Percentiles rank a stretch among this genome's conserved stretches.
phyloP scores from a whole-genome alignment of 345 rosid species.

The Brassica nigra region DNA sequence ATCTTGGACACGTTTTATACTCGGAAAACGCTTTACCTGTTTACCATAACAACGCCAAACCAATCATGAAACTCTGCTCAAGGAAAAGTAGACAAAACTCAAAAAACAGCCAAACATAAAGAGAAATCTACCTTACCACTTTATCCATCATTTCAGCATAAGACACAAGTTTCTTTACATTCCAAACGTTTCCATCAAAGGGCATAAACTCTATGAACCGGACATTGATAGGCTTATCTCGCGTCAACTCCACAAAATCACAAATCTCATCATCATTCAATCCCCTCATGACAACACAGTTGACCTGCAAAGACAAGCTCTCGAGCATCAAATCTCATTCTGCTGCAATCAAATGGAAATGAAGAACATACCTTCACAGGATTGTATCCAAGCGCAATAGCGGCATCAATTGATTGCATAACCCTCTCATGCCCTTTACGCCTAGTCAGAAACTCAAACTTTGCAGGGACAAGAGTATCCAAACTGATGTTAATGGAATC shows the following conservation, averaged over 20 bases:
- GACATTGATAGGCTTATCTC: slow-evolving; percentile 75
- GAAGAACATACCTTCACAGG: slow-evolving; percentile 73
- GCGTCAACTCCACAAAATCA: slow-evolving; percentile 88
- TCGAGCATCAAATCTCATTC: neutral
- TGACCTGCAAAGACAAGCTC: slow-evolving; percentile 55
- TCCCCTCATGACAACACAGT: slow-evolving; percentile 95
- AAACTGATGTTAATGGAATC: slow-evolving; percentile 75
- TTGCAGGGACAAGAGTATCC: slow-evolving; percentile 82
- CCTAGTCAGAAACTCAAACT: slow-evolving; percentile 88
- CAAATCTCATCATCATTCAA: slow-evolving; percentile 91
- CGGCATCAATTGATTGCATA: slow-evolving; percentile 76
- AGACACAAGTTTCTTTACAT: slow-evolving; percentile 80
- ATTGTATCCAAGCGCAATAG: slow-evolving; percentile 74
- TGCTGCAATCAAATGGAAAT: slow-evolving; percentile 3
- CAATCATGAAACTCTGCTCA: slow-evolving; percentile 16
- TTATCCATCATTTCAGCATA: slow-evolving; percentile 79
- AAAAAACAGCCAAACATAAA: slow-evolving; percentile 24
- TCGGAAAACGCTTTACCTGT: slow-evolving; percentile 59
- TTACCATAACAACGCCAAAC: slow-evolving; percentile 27
- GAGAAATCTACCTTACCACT: slow-evolving; percentile 85
- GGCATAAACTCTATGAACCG: slow-evolving; percentile 99
- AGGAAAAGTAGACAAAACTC: slow-evolving; percentile 11
- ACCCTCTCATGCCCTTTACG: slow-evolving; percentile 84
- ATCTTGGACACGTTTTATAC: slow-evolving; percentile 66
- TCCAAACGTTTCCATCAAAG: slow-evolving; percentile 98